Evolutionary conservation across 768 basidiomycete genomes (phyloP), one percentile per base, ranked within the genome.

Genomic region (Mycena indigotica): DNA sequence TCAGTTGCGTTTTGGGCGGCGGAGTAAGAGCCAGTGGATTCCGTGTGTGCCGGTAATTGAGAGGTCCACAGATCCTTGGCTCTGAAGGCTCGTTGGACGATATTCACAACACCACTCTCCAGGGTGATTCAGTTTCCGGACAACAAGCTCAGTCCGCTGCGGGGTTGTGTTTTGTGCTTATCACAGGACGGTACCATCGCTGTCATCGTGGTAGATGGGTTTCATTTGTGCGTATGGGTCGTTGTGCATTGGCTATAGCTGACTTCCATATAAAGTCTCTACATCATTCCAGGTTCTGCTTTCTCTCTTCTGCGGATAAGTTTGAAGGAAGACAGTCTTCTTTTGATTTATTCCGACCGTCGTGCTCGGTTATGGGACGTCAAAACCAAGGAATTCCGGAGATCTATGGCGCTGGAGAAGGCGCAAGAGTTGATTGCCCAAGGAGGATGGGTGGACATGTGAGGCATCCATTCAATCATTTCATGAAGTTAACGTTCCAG

Each of bases 301-400:
- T 81, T 85, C 0, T 84, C 86, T 0, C 75, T 98, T 19, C 72
- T 75, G 30, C 71, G 79, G 44, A 70, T 96, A 16, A 91, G 84
- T 65, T 70, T 91, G 6, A 78, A 84, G 12, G 85, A 80, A 16
- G 81, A 88, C 53, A 87, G 91, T 56, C 70, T 97, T 26, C 67
- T 97, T 51, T 73, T 95, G 5, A 71, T 89, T 1, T 98, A 98
- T 70, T 77, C 77, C 2, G 86, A 91, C 59, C 85, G 83, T 2
- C 83, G 87, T 53, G 91, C 90, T 1, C 79, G 97, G 39, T 72
- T 95, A 2, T 99, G 97, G 94, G 92, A 98, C 65, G 75, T 87
- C 16, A 83, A 84, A 59, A 89, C 87, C 0, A 81, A 82, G 55
- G 95, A 97, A 65, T 88, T 98, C 64, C 83, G 93, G 80, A 76